phyloP scores from a whole-genome alignment of 768 basidiomycete species.

The Hericium alpestre region DNA sequence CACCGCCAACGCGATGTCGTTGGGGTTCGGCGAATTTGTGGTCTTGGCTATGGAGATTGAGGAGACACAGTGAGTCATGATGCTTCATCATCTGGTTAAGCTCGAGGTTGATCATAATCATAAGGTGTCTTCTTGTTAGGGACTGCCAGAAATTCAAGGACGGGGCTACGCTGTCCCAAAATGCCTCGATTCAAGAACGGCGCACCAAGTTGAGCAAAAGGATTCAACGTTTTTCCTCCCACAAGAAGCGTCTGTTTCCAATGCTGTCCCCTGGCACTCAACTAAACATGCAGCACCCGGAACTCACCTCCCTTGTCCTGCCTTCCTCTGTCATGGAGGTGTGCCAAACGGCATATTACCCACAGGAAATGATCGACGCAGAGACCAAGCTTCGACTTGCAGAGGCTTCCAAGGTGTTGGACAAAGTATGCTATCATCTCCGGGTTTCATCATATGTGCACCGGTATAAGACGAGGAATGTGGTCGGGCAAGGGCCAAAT shows the following conservation, averaged over 20 bases:
- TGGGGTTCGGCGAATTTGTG: neutral
- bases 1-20: neutral
- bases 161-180: neutral
- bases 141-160: neutral
- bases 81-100: neutral
- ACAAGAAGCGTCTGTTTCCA: neutral
- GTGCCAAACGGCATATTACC: neutral
- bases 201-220: neutral
- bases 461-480: slow-evolving; percentile 1
- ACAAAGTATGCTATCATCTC: slow-evolving; percentile 4
- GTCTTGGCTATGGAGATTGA: neutral
- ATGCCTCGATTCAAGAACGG: neutral
- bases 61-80: neutral
- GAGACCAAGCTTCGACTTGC: slow-evolving; percentile 2
- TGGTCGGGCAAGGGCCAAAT: slow-evolving; percentile 3
- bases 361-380: neutral
- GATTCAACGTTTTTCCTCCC: neutral
- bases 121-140: neutral
- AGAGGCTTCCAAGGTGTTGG: slow-evolving; percentile 5
- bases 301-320: slow-evolving; percentile 1
- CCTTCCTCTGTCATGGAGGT: slow-evolving; percentile 1
- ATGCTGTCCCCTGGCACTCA: neutral
- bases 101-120: too few species aligned
- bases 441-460: slow-evolving; percentile 1
- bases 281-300: neutral